Conservation (phyloP, 1,139 yeast species). For the Suhomyces coccinellae region DNA sequence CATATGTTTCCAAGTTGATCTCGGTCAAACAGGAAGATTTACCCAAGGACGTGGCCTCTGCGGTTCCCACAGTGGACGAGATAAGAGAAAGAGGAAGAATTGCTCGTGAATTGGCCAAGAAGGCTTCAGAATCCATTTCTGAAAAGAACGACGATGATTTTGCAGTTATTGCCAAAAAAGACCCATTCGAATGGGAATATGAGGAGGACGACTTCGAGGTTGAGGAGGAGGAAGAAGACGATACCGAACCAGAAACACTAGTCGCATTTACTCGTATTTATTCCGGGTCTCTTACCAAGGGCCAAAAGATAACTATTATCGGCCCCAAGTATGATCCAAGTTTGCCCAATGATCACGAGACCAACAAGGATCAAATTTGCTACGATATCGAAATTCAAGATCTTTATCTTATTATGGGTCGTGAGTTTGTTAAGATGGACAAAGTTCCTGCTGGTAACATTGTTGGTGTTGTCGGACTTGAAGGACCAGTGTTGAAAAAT, state of each 20-base stretch:
- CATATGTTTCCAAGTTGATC: constrained; percentile 86
- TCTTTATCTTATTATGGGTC: constrained; percentile 85
- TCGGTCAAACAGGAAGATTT: constrained; percentile 81
- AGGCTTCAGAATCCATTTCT: constrained; percentile 64
- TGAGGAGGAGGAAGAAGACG: constrained; percentile 43
- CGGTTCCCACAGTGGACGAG: constrained; percentile 54
- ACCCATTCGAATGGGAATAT: constrained; percentile 48
- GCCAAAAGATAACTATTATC: constrained; percentile 70
- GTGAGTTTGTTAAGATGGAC: constrained; percentile 75
- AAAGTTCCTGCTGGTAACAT: constrained; percentile 94
- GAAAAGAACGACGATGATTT: constrained; percentile 25
- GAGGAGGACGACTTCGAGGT: constrained; percentile 39
- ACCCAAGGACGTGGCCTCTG: constrained; percentile 51
- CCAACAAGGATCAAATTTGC: constrained; percentile 47
- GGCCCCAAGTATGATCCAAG: constrained; percentile 88
- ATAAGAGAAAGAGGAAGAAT: constrained; percentile 63
- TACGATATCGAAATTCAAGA: constrained; percentile 56
- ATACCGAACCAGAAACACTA: constrained; percentile 59
- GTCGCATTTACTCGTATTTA: constrained; percentile 89
- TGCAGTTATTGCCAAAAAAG: constrained; percentile 17
- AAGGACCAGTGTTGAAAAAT: constrained; percentile 75
- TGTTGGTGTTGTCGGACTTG: constrained; percentile 92
- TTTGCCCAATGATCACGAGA: constrained; percentile 50
- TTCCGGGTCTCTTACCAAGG: constrained; percentile 76
- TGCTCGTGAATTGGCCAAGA: constrained; percentile 70